Evolutionary conservation across 768 basidiomycete genomes (phyloP).

Genomic region (Leucocoprinus birnbaumii): DNA sequence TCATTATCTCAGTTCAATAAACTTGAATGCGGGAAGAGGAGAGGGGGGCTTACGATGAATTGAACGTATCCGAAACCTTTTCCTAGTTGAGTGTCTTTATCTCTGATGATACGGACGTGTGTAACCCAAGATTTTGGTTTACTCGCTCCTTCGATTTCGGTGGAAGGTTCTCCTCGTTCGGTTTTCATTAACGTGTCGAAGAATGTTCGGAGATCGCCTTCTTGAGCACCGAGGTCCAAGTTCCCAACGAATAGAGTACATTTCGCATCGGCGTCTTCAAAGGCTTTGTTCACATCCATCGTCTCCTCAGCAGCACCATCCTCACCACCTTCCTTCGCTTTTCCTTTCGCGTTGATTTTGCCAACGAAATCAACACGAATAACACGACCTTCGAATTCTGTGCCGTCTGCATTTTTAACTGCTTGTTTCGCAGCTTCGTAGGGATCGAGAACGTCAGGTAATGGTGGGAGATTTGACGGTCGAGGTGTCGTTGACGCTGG

Average conservation of each 20-base stretch:
- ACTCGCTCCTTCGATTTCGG: conserved; percentile 24
- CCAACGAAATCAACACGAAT: conserved; percentile 76
- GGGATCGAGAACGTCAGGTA: conserved; percentile 52
- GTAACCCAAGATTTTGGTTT: conserved; percentile 64
- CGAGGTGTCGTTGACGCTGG: conserved; percentile 30
- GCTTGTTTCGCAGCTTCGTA: conserved; percentile 65
- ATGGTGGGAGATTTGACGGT: conserved; percentile 50
- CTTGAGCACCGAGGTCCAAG: conserved; percentile 87
- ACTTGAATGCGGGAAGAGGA: neutral
- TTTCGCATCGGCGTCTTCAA: conserved; percentile 63
- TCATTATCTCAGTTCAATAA: conserved; percentile 2
- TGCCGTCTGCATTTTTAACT: conserved; percentile 62
- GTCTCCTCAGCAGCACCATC: conserved; percentile 18
- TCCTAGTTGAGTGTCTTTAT: conserved; percentile 89
- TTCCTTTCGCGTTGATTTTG: conserved; percentile 23
- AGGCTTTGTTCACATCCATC: neutral
- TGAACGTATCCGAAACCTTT: conserved; percentile 96
- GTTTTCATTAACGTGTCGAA: conserved; percentile 75
- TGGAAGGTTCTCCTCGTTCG: conserved; percentile 58
- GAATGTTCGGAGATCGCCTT: conserved; percentile 84
- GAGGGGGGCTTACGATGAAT: conserved; percentile 58
- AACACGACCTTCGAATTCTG: conserved; percentile 70
- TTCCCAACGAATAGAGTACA: conserved; percentile 88
- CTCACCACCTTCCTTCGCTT: conserved; percentile 11
- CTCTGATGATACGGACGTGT: conserved; percentile 84